Percentiles rank a stretch among this genome's conserved stretches.
These are phyloP conservation scores for Aspergillus steynii DNA, from an alignment of 495 filamentous ascomycete species.

Conservation along the genomic window DNA sequence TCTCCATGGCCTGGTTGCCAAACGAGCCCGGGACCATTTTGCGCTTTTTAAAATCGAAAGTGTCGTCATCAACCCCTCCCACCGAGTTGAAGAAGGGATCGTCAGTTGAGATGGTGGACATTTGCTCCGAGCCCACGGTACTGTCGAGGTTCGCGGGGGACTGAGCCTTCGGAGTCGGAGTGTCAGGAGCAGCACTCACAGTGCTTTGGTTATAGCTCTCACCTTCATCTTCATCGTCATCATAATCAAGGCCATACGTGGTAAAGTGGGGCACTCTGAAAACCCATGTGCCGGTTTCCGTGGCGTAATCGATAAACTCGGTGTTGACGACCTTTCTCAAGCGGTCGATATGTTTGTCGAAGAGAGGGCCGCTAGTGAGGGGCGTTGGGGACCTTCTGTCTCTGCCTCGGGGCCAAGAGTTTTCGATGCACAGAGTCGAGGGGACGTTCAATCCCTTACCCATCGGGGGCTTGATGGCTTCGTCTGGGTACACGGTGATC, in stretches of 20 bases:
- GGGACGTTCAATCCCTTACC: conserved; percentile 92
- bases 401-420: conserved; percentile 81
- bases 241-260: conserved; percentile 89
- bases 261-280: conserved; percentile 95
- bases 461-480: conserved; percentile 69
- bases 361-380: conserved; percentile 55
- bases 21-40: conserved; percentile 78
- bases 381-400: conserved; percentile 56
- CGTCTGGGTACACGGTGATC: conserved; percentile 82
- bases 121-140: conserved; percentile 44
- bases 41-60: conserved; percentile 77
- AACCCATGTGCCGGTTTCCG: conserved; percentile 77
- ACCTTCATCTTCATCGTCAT: conserved; percentile 68
- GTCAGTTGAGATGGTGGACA: conserved; percentile 50
- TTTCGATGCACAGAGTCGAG: conserved; percentile 77
- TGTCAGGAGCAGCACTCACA: conserved; percentile 60
- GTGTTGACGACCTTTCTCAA: conserved; percentile 77
- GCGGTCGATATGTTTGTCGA: conserved; percentile 79
- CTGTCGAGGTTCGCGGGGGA: conserved; percentile 33
- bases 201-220: conserved; percentile 55
- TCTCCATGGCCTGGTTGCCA: conserved; percentile 58
- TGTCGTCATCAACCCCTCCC: conserved; percentile 68
- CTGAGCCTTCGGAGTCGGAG: conserved; percentile 53
- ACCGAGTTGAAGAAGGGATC: conserved; percentile 48
- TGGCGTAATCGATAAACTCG: conserved; percentile 75